Evolutionary conservation across 805 yeast species (phyloP).

Genomic region (Zygoascus flipseniorum): DNA sequence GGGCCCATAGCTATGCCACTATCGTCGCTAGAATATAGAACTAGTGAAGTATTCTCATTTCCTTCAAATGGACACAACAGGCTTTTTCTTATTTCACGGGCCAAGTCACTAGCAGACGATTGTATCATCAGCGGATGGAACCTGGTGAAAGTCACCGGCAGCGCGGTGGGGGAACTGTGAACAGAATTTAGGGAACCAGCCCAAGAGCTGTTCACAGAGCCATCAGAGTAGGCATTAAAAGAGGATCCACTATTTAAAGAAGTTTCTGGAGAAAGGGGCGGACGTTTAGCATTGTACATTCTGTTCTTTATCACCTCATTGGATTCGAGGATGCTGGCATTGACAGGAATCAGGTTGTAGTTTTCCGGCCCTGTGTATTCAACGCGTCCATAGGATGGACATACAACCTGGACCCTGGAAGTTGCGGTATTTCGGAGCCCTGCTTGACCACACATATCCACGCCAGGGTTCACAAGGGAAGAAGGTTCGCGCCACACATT

Average conservation of each 20-base stretch:
- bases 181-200: neutral
- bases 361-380: neutral
- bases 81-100: neutral
- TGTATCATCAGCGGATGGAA: neutral
- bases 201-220: neutral
- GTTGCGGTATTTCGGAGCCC: no score
- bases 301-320: neutral
- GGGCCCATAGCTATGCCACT: neutral
- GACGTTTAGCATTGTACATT: neutral
- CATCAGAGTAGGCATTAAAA: neutral
- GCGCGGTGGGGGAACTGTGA: neutral
- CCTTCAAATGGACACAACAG: neutral
- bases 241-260: neutral
- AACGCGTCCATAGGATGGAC: neutral
- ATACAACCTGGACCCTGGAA: no score
- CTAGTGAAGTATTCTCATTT: neutral
- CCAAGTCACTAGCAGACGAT: neutral
- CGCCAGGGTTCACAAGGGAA: neutral
- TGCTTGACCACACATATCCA: neutral
- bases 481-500: neutral
- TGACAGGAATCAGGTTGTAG: neutral
- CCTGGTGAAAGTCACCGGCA: neutral
- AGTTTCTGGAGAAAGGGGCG: neutral
- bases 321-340: no score
- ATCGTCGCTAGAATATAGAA: neutral